phyloP scores from a whole-genome alignment of 2,329 filamentous ascomycete species.

The Bimuria novae-zelandiae region DNA sequence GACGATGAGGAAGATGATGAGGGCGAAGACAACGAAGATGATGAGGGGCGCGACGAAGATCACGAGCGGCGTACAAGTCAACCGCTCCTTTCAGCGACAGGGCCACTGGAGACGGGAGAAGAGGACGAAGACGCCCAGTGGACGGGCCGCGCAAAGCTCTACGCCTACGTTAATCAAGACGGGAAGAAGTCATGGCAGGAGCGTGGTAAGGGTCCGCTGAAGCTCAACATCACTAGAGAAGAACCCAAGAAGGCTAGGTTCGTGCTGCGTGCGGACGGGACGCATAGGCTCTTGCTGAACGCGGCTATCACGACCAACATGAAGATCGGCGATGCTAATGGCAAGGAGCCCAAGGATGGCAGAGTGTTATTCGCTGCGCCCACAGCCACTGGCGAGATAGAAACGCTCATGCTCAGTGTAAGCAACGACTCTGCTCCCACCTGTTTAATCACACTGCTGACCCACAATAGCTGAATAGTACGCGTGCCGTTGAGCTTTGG shows the following conservation, averaged over 20 bases:
- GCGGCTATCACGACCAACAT: constrained; percentile 78
- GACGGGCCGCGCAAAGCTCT: constrained; percentile 81
- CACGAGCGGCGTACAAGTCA: constrained; percentile 32
- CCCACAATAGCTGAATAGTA: constrained; percentile 12
- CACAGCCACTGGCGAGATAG: constrained; percentile 56
- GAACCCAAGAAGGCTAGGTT: constrained; percentile 65
- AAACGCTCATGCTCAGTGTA: constrained; percentile 63
- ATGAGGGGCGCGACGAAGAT: constrained; percentile 51
- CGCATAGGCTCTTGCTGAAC: constrained; percentile 84
- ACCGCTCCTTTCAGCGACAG: constrained; percentile 63
- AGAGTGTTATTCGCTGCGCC: constrained; percentile 67
- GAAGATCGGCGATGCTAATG: constrained; percentile 70
- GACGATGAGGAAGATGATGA: constrained; percentile 49
- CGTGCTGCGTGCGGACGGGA: constrained; percentile 90
- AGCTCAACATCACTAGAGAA: constrained; percentile 65
- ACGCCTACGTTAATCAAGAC: constrained; percentile 67
- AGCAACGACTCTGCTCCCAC: constrained; percentile 18
- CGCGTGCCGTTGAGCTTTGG: constrained; percentile 17
- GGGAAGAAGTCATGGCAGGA: constrained; percentile 79
- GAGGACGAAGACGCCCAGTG: constrained; percentile 78
- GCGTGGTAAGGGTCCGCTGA: constrained; percentile 80
- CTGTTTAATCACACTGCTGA: constrained; percentile 3
- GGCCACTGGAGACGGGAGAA: constrained; percentile 84
- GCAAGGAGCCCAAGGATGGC: constrained; percentile 70
- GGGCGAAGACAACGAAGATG: constrained; percentile 53